Evolutionary conservation across 1,284 basidiomycete genomes (phyloP), one percentile per base, ranked within the genome.

Genomic region (Sparassis latifolia): DNA sequence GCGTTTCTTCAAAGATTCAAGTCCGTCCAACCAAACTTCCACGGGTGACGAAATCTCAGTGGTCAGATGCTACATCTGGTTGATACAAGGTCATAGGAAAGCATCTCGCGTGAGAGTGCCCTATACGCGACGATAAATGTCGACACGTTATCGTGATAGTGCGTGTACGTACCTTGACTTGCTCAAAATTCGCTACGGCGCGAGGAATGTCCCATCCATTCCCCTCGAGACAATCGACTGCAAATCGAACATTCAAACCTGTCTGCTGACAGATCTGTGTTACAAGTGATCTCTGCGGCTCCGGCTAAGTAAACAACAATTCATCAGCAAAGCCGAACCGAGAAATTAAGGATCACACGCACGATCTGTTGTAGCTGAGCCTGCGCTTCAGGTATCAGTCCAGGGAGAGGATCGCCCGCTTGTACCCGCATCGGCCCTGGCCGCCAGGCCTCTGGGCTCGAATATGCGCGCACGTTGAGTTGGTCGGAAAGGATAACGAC

Each of bases 401-500:
- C 51, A 41, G 62, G 48, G 33, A 63, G 61, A 58, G 58, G 66
- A 58, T 59, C 71, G 6, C 58, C 69, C 32, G 71, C 73, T 54
- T 89, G 84, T 7, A 89, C 82, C 29, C 77, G 71, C 71, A 91
- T 75, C 10, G 82, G 80, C 7, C 88, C 87, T 35, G 79, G 76
- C 55, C 67, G 73, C 88, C 88, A 97, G 1, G 90, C 88, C 44
- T 84, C 82, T 39, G 82, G 82, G 59, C 82, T 88, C 5, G 92
- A 89, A 68, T 92, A 97, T 28, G 77, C 80, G 42, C 94, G 85
- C 42, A 98, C 74, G 27, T 83, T 85, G 66, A 91, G 79, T 59
- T 89, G 85, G 66, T 99, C 96, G 28, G 92, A 95, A 5, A 98
- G 73, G 58, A 99, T 87, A 46, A 86, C 75, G 56, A 94, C 88